Evolutionary conservation across 495 filamentous ascomycete genomes (phyloP).

Genomic region (Neurospora pannonica): DNA sequence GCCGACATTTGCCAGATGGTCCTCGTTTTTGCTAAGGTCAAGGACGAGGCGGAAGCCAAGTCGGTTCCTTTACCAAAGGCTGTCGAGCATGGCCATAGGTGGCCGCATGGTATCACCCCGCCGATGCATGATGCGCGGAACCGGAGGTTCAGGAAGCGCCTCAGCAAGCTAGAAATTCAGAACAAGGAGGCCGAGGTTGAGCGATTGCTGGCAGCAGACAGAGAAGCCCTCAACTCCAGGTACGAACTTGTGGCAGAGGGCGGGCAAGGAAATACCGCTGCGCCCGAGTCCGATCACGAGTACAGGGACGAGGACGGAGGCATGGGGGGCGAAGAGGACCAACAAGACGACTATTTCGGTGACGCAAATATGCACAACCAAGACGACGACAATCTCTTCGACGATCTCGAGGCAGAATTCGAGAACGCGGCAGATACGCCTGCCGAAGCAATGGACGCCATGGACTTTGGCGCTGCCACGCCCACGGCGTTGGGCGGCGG

Average conservation of each 20-base stretch:
- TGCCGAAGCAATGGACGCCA: constrained; percentile 13
- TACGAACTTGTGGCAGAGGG: constrained; percentile 57
- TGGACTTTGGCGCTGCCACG: constrained; percentile 10
- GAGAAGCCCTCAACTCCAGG: constrained; percentile 40
- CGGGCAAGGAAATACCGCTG: constrained; percentile 32
- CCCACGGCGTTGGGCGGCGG: constrained; percentile 17
- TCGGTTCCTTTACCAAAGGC: constrained; percentile 52
- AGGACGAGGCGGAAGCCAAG: constrained; percentile 66
- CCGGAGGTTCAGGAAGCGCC: constrained; percentile 73
- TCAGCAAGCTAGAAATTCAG: constrained; percentile 78
- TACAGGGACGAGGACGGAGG: constrained; percentile 51
- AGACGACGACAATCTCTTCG: constrained; percentile 25
- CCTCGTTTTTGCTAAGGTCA: constrained; percentile 61
- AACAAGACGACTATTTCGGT: constrained; percentile 9
- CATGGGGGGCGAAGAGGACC: constrained; percentile 37
- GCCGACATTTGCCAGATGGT: constrained; percentile 96
- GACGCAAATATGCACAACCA: not conserved
- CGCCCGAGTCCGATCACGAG: constrained; percentile 37
- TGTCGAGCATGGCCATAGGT: constrained; percentile 59
- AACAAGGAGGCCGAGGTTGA: constrained; percentile 78
- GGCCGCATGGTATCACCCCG: constrained; percentile 86
- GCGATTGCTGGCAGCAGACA: constrained; percentile 63
- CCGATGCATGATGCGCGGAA: constrained; percentile 81
- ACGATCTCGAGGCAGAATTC: constrained; percentile 32
- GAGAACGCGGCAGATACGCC: constrained; percentile 21